A percentile compares a stretch with the other conserved stretches of the same genome.
These are phyloP conservation scores for Kwoniella pini DNA, from an alignment of 768 basidiomycete genomes.

Conservation along the genomic window DNA sequence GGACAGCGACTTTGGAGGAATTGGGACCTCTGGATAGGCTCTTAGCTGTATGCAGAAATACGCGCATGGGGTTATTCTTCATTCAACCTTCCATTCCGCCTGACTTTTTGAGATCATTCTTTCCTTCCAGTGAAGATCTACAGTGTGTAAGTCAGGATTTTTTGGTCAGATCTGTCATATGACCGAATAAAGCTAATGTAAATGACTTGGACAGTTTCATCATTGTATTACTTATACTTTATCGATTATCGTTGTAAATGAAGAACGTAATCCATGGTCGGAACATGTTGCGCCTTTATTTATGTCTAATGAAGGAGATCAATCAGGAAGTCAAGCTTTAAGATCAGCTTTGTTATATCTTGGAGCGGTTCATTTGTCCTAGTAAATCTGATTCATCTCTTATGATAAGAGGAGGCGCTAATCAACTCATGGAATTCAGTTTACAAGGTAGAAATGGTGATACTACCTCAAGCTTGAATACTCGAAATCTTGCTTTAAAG, in stretches of 20 bases:
- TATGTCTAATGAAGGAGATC: constrained; percentile 11
- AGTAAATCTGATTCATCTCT: constrained; percentile 11
- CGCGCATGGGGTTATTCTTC: constrained; percentile 26
- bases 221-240: constrained; percentile 34
- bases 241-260: constrained; percentile 32
- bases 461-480: background rate
- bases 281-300: constrained; percentile 28
- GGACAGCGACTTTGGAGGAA: background rate
- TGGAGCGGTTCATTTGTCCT: constrained; percentile 31
- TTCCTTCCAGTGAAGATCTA: constrained; percentile 4
- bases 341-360: constrained; percentile 20
- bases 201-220: constrained; percentile 34
- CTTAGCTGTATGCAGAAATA: constrained; percentile 25
- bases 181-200: no score
- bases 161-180: constrained; percentile 10
- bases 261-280: constrained; percentile 36
- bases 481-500: background rate
- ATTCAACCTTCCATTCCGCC: constrained; percentile 19
- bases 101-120: constrained; percentile 20
- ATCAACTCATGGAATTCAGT: background rate
- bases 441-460: constrained; percentile 3
- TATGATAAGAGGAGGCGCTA: background rate
- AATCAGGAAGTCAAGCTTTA: constrained; percentile 18
- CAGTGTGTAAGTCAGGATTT: constrained; percentile 3
- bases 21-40: constrained; percentile 23